phyloP scores from a whole-genome alignment of 75 land plant species.

The Azolla pinnata region DNA sequence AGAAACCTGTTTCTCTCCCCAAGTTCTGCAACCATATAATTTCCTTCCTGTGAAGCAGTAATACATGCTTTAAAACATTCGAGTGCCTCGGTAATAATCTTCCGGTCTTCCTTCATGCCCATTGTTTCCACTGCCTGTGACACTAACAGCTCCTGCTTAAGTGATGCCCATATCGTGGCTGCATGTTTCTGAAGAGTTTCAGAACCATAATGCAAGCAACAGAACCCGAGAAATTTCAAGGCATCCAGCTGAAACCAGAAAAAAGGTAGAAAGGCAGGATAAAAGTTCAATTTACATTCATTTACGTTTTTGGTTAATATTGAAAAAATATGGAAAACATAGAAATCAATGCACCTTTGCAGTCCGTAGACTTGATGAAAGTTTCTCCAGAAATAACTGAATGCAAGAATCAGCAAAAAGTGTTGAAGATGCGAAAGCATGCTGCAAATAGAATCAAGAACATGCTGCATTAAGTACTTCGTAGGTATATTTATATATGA shows the following conservation, averaged over 20 bases:
- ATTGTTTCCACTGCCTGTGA: slow-evolving; percentile 13
- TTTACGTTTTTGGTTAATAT: no score
- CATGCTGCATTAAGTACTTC: no score
- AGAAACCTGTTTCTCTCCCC: slow-evolving; percentile 14
- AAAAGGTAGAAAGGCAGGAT: no score
- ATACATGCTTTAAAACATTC: slow-evolving; percentile 40
- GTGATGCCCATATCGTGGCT: slow-evolving; percentile 46
- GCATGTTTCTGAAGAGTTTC: slow-evolving; percentile 43
- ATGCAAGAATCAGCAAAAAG: slow-evolving; percentile 71
- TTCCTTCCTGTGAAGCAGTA: slow-evolving; percentile 10
- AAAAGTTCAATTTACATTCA: no score
- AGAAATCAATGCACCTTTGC: slow-evolving; percentile 61
- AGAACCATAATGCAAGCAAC: slow-evolving; percentile 52
- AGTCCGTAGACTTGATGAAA: slow-evolving; percentile 57
- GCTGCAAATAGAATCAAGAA: slow-evolving; percentile 18
- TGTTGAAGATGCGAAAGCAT: slow-evolving; percentile 37
- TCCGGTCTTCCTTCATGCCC: slow-evolving; percentile 27
- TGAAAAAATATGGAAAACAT: neutral
- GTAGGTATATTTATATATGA: no score
- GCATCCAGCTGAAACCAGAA: slow-evolving; percentile 95
- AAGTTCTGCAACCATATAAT: slow-evolving; percentile 3
- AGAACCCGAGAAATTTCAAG: slow-evolving; percentile 59
- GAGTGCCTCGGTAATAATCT: slow-evolving; percentile 44
- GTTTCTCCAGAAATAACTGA: slow-evolving; percentile 81
- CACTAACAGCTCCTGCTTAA: slow-evolving; percentile 44